A percentile compares a stretch with the other conserved stretches of the same genome.
phyloP scores from a whole-genome alignment of 2,329 filamentous ascomycete species.

The Bretziella fagacearum region DNA sequence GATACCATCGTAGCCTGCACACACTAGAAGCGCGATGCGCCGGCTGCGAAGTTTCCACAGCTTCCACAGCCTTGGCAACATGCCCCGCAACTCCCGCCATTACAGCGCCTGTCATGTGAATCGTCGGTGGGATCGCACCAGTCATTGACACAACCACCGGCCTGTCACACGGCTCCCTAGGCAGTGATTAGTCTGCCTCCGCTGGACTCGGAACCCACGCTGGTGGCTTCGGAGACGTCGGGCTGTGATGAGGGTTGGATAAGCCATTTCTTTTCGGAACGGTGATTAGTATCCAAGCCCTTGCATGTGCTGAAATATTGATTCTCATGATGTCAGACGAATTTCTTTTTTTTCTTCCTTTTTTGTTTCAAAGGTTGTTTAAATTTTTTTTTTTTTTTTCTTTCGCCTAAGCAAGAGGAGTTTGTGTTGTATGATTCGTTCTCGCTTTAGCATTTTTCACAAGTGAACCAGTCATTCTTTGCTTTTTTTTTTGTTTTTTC shows the following conservation, averaged over 20 bases:
- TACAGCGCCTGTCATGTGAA: not conserved
- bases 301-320: no score
- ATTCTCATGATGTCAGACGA: not conserved
- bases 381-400: conserved; percentile 1
- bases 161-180: not conserved
- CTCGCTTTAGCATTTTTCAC: not conserved
- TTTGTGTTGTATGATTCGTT: not conserved
- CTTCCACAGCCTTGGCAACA: not conserved
- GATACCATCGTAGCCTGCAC: conserved; percentile 12
- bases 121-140: not conserved
- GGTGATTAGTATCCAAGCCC: not conserved
- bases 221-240: not conserved
- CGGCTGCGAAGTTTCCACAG: not conserved
- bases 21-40: not conserved
- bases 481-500: not conserved
- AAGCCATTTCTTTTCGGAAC: not conserved
- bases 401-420: not conserved
- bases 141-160: not conserved
- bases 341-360: conserved; percentile 2
- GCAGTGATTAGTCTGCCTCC: not conserved
- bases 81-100: no score
- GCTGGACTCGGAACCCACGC: not conserved
- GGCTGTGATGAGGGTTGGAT: not conserved
- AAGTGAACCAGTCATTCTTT: not conserved
- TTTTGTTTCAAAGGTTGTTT: not conserved